Evolutionary conservation across 2,329 filamentous ascomycete species (phyloP).

Genomic region (Pseudogymnoascus sp.): DNA sequence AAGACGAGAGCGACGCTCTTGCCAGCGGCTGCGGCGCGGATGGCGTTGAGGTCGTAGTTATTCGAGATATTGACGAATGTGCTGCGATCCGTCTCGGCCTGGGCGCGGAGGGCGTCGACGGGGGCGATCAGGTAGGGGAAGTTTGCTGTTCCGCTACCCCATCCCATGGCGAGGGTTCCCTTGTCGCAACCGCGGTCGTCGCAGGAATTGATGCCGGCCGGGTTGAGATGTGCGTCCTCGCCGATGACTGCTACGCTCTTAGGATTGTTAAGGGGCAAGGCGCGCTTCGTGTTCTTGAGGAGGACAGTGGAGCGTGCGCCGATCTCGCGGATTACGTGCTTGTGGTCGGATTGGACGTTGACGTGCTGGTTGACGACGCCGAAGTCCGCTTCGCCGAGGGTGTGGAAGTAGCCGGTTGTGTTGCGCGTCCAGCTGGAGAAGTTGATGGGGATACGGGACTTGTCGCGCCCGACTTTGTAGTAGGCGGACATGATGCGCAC

Average conservation of each 20-base stretch:
- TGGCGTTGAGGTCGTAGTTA: constrained; percentile 45
- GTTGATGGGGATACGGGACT: constrained; percentile 52
- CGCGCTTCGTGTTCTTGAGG: constrained; percentile 71
- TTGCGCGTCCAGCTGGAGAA: constrained; percentile 83
- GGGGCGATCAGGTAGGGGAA: constrained; percentile 74
- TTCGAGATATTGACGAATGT: constrained; percentile 61
- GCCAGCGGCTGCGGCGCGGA: constrained; percentile 61
- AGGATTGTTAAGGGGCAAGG: constrained; percentile 72
- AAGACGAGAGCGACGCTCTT: constrained; percentile 75
- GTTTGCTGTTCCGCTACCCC: constrained; percentile 69
- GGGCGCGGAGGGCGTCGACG: constrained; percentile 59
- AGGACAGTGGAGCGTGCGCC: constrained; percentile 79
- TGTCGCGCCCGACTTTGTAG: constrained; percentile 56
- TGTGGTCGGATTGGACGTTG: constrained; percentile 75
- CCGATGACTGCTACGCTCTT: constrained; percentile 73
- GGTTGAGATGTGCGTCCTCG: constrained; percentile 72
- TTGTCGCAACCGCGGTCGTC: constrained; percentile 45
- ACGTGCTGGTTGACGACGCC: constrained; percentile 73
- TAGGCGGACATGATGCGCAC: constrained; percentile 71
- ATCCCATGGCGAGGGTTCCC: constrained; percentile 66
- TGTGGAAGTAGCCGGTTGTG: constrained; percentile 65
- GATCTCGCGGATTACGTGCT: constrained; percentile 64
- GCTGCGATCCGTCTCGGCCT: constrained; percentile 53
- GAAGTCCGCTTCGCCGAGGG: constrained; percentile 53
- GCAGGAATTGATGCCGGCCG: constrained; percentile 73